Base-by-base conservation (phyloP, 1,284 basidiomycete species). In the Butyriboletus appendiculatus region DNA sequence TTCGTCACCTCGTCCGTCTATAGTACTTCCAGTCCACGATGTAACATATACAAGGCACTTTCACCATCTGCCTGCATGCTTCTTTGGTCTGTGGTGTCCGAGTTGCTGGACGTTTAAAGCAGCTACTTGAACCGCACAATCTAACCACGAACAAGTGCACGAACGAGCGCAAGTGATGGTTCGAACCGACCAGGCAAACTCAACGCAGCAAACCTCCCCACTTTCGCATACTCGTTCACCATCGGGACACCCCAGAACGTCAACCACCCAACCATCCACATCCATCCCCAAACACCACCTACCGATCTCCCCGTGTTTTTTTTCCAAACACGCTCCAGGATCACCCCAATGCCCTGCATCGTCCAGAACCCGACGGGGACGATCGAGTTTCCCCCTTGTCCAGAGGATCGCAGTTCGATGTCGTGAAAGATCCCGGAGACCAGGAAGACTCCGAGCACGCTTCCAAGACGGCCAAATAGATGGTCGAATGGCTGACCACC, bases 391-490 rank as follows among this genome's bases (percentile, higher is more conserved):
- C 75, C 74, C 8, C 84, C 84, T 11, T 70, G 71, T 1, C 79
- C 82, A 74, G 81, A 75, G 0, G 81, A 79, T 75, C 82, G 84
- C 26, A 82, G 62, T 4, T 80, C 84, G 22, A 78, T 57, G 59
- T 80, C 74, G 59, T 88, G 86, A 39, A 87, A 62, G 3, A 84
- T 47, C 7, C 78, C 85, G 1, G 85, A 87, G 9, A 78, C 56
- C 3, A 81, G 53, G 62, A 88, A 88, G 0, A 77, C 78, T 4
- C 80, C 83, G 4, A 86, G 37, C 1, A 82, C 67, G 4, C 71
- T 75, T 5, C 77, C 82, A 2, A 68, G 50, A 7, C 75, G 73
- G 3, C 84, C 84, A 39, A 79, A 68, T 8, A 82, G 28, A 35
- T 62, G 57, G 26, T 59, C 60, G 14, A 67, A 52, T 1, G 73